These are phyloP conservation scores for Pseudopithomyces maydicus DNA, from an alignment of 2,329 filamentous ascomycete genomes.

Conservation along the genomic window DNA sequence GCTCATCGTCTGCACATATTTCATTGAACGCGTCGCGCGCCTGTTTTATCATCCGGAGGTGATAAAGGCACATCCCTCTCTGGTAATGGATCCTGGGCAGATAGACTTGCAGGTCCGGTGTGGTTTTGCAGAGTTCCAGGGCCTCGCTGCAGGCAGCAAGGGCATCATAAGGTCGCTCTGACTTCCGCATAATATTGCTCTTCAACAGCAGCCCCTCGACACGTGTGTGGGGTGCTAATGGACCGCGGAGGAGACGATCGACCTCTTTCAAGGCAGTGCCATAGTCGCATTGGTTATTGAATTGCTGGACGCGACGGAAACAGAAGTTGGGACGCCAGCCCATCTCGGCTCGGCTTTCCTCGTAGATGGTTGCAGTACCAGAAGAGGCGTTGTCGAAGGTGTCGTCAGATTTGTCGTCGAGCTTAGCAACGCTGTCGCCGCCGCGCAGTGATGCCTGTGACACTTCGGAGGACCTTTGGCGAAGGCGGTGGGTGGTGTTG, in stretches of 20 bases:
- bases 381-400: conserved; percentile 1
- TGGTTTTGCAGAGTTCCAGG: conserved; percentile 30
- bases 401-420: conserved; percentile 6
- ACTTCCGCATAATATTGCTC: conserved; percentile 28
- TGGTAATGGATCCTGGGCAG: conserved; percentile 34
- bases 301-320: conserved; percentile 26
- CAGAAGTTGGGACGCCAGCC: conserved; percentile 19
- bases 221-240: conserved; percentile 29
- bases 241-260: conserved; percentile 30
- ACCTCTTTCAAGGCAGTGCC: conserved; percentile 28
- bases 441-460: not conserved
- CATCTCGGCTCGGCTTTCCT: conserved; percentile 4
- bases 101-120: conserved; percentile 23
- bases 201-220: conserved; percentile 37
- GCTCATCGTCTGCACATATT: conserved; percentile 11
- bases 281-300: conserved; percentile 24
- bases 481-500: conserved; percentile 16
- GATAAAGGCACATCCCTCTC: conserved; percentile 28
- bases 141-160: conserved; percentile 40
- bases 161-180: conserved; percentile 32
- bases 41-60: conserved; percentile 27
- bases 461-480: conserved; percentile 7
- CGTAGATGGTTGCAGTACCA: conserved; percentile 20
- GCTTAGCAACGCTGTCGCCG: not conserved
- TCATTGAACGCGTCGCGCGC: conserved; percentile 26